These are phyloP conservation scores for Pecoramyces ruminantium DNA, from an alignment of 192 early-diverging fungal species.

Conservation along the genomic window DNA sequence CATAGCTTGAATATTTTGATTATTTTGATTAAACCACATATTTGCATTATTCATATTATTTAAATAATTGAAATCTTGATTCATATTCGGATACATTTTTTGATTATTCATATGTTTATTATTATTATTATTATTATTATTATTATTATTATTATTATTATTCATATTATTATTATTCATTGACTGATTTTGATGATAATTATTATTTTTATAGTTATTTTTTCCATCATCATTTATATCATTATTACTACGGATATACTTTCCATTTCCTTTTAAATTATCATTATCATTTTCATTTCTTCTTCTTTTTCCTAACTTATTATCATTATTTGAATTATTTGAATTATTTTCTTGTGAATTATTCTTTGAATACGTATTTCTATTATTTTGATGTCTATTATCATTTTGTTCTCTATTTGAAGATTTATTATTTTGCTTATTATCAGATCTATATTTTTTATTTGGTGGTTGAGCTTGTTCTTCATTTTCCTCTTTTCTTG, in stretches of 20 bases:
- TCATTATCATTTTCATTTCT: constrained; percentile 9
- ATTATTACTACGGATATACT: not conserved
- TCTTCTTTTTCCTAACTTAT: constrained; percentile 7
- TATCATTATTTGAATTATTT: constrained; percentile 7
- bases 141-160: too few species aligned
- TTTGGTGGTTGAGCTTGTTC: not conserved
- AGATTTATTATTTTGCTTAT: not conserved
- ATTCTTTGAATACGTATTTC: not conserved
- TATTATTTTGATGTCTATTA: constrained; percentile 3
- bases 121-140: not conserved
- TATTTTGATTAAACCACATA: not conserved
- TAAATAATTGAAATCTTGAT: not conserved
- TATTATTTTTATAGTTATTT: constrained; percentile 1
- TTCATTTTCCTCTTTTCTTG: not conserved
- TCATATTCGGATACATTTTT: constrained; percentile 1
- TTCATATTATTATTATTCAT: not conserved
- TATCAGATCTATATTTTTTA: not conserved
- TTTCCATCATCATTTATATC: constrained; percentile 7
- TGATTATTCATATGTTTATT: constrained; percentile 2
- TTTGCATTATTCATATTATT: not conserved
- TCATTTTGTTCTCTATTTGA: constrained; percentile 19
- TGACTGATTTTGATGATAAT: not conserved
- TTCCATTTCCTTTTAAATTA: constrained; percentile 6
- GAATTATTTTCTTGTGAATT: not conserved
- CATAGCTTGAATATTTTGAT: not conserved